Evolutionary conservation across 768 basidiomycete genomes (phyloP), one percentile per base, ranked within the genome.

Genomic region (Hypsizygus marmoreus): DNA sequence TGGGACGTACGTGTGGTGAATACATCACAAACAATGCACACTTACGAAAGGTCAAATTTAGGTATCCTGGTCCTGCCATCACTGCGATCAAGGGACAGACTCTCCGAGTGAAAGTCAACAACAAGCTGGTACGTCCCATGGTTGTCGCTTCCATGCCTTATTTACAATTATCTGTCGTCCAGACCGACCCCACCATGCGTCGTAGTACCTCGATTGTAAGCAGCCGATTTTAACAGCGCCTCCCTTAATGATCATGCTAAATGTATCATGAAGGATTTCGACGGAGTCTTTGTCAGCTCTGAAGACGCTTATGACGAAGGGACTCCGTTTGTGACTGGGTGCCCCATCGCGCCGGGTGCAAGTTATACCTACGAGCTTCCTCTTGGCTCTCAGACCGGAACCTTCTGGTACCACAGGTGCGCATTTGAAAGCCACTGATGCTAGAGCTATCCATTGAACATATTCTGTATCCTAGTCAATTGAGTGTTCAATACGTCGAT

Each of bases 321-420:
- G 1, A 30, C 67, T 10, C 55, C 64, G 5, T 59, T 53, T 23
- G 52, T 53, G 6, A 50, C 52, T 24, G 46, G 48, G 11, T 68
- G 67, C 44, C 67, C 67, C 0, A 59, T 68, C 41, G 57, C 53
- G 11, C 67, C 65, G 0, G 54, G 53, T 2, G 51, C 58, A 8
- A 60, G 57, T 11, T 69, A 61, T 38, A 55, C 58, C 8, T 67
- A 69, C 40, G 47, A 54, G 44, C 55, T 64, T 20, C 60, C 59
- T 2, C 51, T 65, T 4, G 49, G 43, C 17, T 37, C 51, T 2
- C 66, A 66, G 30, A 49, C 66, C 2, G 67, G 64, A 3, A 69
- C 67, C 3, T 65, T 57, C 47, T 69, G 67, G 67, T 68, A 66
- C 24, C 61, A 62, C 46, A 57, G 54, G 54, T 53, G 47, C 4